Evolutionary conservation across 441 rosid species (phyloP).

Genomic region (Hura crepitans): DNA sequence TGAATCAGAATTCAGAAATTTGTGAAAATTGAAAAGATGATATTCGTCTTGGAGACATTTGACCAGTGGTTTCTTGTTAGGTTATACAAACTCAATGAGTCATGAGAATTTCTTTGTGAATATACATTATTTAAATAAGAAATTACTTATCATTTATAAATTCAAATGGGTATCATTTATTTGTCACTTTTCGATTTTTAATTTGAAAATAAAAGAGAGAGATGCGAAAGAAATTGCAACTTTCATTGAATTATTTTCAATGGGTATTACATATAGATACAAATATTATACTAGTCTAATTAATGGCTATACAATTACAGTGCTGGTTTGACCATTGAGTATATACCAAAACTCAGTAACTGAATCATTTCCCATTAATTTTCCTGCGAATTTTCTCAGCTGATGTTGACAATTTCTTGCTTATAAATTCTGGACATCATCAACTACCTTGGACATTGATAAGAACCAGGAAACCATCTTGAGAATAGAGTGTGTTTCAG

Average conservation of each 20-base stretch:
- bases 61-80: background rate
- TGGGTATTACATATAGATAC: slow-evolving; percentile 21
- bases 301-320: slow-evolving; percentile 19
- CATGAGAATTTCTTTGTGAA: background rate
- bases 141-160: no score
- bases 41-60: background rate
- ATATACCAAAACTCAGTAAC: slow-evolving; percentile 34
- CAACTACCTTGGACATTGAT: slow-evolving; percentile 47
- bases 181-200: no score
- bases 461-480: slow-evolving; percentile 74
- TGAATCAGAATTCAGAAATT: slow-evolving; percentile 17
- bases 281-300: slow-evolving; percentile 17
- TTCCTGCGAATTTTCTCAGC: background rate
- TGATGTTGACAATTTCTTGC: slow-evolving; percentile 11
- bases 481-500: slow-evolving; percentile 57
- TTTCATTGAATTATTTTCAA: slow-evolving; percentile 6
- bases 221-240: slow-evolving; percentile 3
- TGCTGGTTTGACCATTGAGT: slow-evolving; percentile 18
- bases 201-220: background rate
- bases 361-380: slow-evolving; percentile 1
- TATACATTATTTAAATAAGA: no score
- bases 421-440: background rate
- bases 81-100: no score
- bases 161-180: no score
- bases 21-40: background rate